Percentiles rank a stretch among this genome's conserved stretches.
These are phyloP conservation scores for Adiantum capillusveneris DNA, from an alignment of 75 land plant genomes.

Conservation along the genomic window DNA sequence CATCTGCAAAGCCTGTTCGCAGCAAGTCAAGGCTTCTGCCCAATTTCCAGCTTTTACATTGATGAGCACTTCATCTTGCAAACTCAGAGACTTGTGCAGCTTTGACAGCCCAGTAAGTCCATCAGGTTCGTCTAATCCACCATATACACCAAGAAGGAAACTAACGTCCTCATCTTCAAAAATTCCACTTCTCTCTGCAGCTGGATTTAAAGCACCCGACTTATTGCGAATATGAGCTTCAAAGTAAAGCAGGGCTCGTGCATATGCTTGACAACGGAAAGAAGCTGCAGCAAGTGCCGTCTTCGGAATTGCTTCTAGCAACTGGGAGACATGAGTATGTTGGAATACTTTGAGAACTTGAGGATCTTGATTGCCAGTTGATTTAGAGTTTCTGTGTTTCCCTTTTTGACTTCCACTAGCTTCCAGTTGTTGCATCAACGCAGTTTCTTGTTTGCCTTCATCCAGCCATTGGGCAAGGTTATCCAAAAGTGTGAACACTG, in stretches of 20 bases:
- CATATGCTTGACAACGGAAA: slow-evolving; percentile 91
- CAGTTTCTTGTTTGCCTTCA: slow-evolving; percentile 64
- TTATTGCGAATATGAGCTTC: slow-evolving; percentile 81
- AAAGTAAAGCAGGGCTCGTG: slow-evolving; percentile 84
- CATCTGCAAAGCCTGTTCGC: slow-evolving; percentile 94
- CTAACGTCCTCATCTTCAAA: slow-evolving; percentile 87
- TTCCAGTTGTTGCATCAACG: slow-evolving; percentile 32
- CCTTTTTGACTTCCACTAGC: slow-evolving; percentile 25
- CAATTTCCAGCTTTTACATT: slow-evolving; percentile 96
- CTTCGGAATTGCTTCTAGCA: slow-evolving; percentile 81
- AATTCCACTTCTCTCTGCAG: slow-evolving; percentile 71
- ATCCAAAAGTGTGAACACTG: slow-evolving; percentile 91
- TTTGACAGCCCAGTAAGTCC: slow-evolving; percentile 85
- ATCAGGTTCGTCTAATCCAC: slow-evolving; percentile 95
- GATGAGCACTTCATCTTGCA: slow-evolving; percentile 82
- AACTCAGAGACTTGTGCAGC: slow-evolving; percentile 52
- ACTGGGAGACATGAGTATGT: slow-evolving; percentile 64
- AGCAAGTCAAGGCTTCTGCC: slow-evolving; percentile 93
- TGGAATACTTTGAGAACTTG: slow-evolving; percentile 30
- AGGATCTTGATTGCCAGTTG: slow-evolving; percentile 3
- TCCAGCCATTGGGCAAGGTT: slow-evolving; percentile 98
- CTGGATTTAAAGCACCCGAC: slow-evolving; percentile 93
- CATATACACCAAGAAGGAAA: slow-evolving; percentile 82
- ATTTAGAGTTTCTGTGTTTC: slow-evolving; percentile 10
- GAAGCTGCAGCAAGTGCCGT: slow-evolving; percentile 92